Percentiles rank a stretch among this genome's conserved stretches.
Conservation (phyloP, 768 basidiomycete genomes). For the Postia placenta region DNA sequence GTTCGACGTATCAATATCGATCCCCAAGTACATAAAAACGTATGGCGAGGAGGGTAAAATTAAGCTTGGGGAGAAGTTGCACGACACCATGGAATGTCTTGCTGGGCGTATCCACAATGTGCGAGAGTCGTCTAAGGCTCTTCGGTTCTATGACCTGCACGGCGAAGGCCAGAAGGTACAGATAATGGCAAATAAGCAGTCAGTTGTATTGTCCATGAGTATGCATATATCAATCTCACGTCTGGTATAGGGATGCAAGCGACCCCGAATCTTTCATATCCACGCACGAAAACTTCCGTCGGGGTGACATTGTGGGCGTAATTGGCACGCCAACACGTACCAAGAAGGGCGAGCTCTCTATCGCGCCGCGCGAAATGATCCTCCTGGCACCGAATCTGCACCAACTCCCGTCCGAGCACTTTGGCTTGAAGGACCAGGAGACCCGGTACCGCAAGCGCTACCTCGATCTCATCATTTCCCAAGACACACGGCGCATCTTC, state of each 20-base stretch:
- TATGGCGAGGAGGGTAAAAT: constrained; percentile 76
- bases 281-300: constrained; percentile 81
- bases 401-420: constrained; percentile 88
- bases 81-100: constrained; percentile 52
- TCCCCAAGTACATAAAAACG: constrained; percentile 64
- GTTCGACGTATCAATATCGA: constrained; percentile 81
- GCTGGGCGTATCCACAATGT: constrained; percentile 93
- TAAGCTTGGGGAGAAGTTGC: constrained; percentile 57
- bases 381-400: constrained; percentile 96
- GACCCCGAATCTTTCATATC: constrained; percentile 60
- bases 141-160: constrained; percentile 91
- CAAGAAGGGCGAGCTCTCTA: constrained; percentile 92
- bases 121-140: constrained; percentile 73
- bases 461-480: constrained; percentile 94
- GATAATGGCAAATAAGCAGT: constrained; percentile 89
- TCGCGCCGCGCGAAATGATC: constrained; percentile 71
- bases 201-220: not conserved
- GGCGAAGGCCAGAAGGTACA: constrained; percentile 92
- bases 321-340: constrained; percentile 85
- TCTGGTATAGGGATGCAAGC: constrained; percentile 49
- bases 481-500: constrained; percentile 85
- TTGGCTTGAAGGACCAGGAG: constrained; percentile 96
- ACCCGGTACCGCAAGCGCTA: constrained; percentile 98
- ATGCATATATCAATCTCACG: not conserved
- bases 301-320: constrained; percentile 96